Evolutionary conservation across 208 protist species (phyloP), one percentile per base, ranked within the genome.

Genomic region (Naegleria fowleri): DNA sequence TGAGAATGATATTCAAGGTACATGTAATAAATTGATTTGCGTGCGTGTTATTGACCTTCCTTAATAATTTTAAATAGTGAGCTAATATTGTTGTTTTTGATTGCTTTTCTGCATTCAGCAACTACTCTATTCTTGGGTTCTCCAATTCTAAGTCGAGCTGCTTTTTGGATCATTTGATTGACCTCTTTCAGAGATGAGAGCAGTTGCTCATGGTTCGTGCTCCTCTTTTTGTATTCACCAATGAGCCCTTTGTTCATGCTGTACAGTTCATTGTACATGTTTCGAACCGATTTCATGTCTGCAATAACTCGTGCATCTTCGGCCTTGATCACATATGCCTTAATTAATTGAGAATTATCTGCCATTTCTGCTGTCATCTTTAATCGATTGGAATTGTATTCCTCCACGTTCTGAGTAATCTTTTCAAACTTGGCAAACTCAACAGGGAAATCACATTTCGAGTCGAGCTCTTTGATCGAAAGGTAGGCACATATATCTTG

Each of bases 361-460:
- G 97, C 98, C 95, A 99, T 98, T 91, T 98, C 96, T 1, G 96
- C 95, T 84, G 94, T 97, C 52, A 99, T 94, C 93, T 96, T 95
- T 92, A 96, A 90, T 22, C 97, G 94, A 38, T 96, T 94, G 36
- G 92, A 93, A 92, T 97, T 97, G 92, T 95, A 95, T 76, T 96
- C 96, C 16, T 97, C 95, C n/a, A 98, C 95, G 55, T 93, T 79
- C 52, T 94, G 79, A 83, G 98, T 90, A n/a, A 97, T 91, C 16
- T 86, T 7, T 90, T 88, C 90, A 90, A 98, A 94, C 22, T 92
- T 86, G 79, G 92, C 83, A 48, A 97, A 87, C 90, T 97, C 96
- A 7, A 92, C 86, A 5, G 96, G 95, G 90, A 98, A 98, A 38
- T 96, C 92, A 11, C 92, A 97, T 76, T 51, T 76, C 52, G 43